Conservation (phyloP, 2,329 filamentous ascomycete species). For the Rutstroemia sp. region DNA sequence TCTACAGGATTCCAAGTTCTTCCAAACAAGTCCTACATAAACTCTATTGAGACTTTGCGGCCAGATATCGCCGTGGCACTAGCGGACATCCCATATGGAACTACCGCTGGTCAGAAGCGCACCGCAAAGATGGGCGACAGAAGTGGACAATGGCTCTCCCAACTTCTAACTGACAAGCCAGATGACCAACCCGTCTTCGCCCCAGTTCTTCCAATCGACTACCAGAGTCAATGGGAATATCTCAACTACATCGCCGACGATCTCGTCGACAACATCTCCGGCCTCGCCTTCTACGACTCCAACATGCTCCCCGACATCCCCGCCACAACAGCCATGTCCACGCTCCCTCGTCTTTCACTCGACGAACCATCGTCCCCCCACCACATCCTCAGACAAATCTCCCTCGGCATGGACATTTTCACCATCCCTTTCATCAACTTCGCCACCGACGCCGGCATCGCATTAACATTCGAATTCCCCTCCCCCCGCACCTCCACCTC, state of each 20-base stretch:
- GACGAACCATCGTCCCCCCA: slow-evolving; percentile 65
- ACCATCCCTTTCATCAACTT: slow-evolving; percentile 67
- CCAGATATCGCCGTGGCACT: slow-evolving; percentile 78
- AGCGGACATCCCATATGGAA: slow-evolving; percentile 60
- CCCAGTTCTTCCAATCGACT: slow-evolving; percentile 67
- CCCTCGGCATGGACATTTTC: slow-evolving; percentile 73
- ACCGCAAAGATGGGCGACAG: slow-evolving; percentile 78
- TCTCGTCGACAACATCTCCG: slow-evolving; percentile 50
- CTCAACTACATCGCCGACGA: slow-evolving; percentile 63
- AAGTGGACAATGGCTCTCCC: slow-evolving; percentile 73
- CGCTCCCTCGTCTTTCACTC: slow-evolving; percentile 68
- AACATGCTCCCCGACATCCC: slow-evolving; percentile 62
- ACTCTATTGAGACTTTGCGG: slow-evolving; percentile 54
- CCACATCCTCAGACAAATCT: slow-evolving; percentile 67
- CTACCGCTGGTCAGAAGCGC: slow-evolving; percentile 59
- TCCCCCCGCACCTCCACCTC: slow-evolving; percentile 13
- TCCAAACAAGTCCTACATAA: slow-evolving; percentile 59
- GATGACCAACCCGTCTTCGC: slow-evolving; percentile 45
- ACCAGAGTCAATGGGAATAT: slow-evolving; percentile 72
- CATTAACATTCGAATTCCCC: slow-evolving; percentile 73
- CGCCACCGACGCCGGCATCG: slow-evolving; percentile 78
- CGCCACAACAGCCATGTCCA: slow-evolving; percentile 42
- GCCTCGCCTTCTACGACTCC: slow-evolving; percentile 72
- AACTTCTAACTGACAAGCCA: slow-evolving; percentile 46
- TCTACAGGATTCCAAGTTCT: slow-evolving; percentile 78